Conservation (phyloP, 768 basidiomycete species). For the Lepiota venenata region DNA sequence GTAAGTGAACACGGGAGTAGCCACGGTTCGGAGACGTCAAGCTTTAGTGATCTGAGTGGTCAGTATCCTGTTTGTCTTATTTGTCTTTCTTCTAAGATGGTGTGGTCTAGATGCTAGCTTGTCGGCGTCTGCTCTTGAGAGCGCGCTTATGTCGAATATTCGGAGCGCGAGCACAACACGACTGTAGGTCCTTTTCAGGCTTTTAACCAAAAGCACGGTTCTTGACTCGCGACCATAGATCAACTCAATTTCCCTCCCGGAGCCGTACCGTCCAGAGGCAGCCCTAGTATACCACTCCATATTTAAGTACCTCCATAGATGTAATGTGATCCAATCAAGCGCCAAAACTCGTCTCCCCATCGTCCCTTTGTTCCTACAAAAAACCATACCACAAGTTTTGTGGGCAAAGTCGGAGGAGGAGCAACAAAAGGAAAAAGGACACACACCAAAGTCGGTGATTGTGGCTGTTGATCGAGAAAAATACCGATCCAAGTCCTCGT, state of each 20-base stretch:
- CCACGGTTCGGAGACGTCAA: slow-evolving; percentile 71
- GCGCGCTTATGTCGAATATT: slow-evolving; percentile 75
- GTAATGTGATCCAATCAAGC: slow-evolving; percentile 5
- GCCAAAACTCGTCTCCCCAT: neutral
- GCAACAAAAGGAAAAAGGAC: too few species aligned
- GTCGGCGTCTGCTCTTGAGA: slow-evolving; percentile 77
- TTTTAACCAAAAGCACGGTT: neutral
- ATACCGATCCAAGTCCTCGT: neutral
- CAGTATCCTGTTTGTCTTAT: slow-evolving; percentile 18
- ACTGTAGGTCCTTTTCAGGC: slow-evolving; percentile 47
- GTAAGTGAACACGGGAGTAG: slow-evolving; percentile 58
- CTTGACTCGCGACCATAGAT: slow-evolving; percentile 1
- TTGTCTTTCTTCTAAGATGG: neutral
- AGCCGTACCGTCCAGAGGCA: slow-evolving; percentile 4
- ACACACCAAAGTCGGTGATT: too few species aligned
- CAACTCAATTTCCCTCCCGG: slow-evolving; percentile 8
- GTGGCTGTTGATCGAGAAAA: neutral
- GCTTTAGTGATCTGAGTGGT: slow-evolving; percentile 89
- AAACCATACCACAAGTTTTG: neutral
- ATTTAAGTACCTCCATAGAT: neutral
- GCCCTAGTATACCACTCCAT: neutral
- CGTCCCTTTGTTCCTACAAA: neutral
- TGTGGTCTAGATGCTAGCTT: slow-evolving; percentile 57
- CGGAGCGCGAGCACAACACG: slow-evolving; percentile 54
- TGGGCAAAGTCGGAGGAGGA: too few species aligned